Percentiles rank a stretch among this genome's conserved stretches.
Conservation (phyloP, 2,329 filamentous ascomycete species). For the Pseudovirgaria hyperparasitica region DNA sequence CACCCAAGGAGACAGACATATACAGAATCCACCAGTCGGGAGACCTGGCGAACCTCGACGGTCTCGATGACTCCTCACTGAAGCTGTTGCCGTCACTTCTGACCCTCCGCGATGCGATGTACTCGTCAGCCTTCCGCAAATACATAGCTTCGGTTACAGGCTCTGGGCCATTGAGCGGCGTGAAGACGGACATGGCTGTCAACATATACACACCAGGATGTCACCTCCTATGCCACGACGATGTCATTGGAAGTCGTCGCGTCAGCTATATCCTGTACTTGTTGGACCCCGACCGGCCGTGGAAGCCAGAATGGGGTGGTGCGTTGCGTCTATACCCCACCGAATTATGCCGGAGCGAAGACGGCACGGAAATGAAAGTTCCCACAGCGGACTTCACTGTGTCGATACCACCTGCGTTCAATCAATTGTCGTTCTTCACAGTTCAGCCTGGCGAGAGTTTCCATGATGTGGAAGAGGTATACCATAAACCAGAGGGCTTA, state of each 20-base stretch:
- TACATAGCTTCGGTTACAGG: slow-evolving; percentile 80
- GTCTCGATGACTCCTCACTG: slow-evolving; percentile 75
- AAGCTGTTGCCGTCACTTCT: slow-evolving; percentile 81
- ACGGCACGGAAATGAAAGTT: slow-evolving; percentile 64
- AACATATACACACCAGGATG: slow-evolving; percentile 97
- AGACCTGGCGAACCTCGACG: slow-evolving; percentile 91
- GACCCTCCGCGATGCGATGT: slow-evolving; percentile 82
- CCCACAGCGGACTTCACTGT: slow-evolving; percentile 68
- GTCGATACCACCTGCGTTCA: slow-evolving; percentile 87
- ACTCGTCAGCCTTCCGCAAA: slow-evolving; percentile 77
- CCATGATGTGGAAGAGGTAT: slow-evolving; percentile 97
- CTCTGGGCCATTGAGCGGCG: slow-evolving; percentile 75
- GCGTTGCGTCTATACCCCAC: slow-evolving; percentile 78
- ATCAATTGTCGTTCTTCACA: slow-evolving; percentile 95
- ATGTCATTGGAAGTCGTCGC: slow-evolving; percentile 92
- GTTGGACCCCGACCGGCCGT: slow-evolving; percentile 79
- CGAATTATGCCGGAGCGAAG: slow-evolving; percentile 48
- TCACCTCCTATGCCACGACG: slow-evolving; percentile 91
- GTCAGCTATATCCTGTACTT: slow-evolving; percentile 97
- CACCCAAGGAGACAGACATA: slow-evolving; percentile 97
- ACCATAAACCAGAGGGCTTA: slow-evolving; percentile 52
- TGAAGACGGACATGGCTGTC: slow-evolving; percentile 98
- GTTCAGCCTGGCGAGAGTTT: slow-evolving; percentile 98
- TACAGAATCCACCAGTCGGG: slow-evolving; percentile 99
- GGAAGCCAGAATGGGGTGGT: slow-evolving; percentile 87